Evolutionary conservation across 768 basidiomycete species (phyloP).

Genomic region (Boletus patriciae): DNA sequence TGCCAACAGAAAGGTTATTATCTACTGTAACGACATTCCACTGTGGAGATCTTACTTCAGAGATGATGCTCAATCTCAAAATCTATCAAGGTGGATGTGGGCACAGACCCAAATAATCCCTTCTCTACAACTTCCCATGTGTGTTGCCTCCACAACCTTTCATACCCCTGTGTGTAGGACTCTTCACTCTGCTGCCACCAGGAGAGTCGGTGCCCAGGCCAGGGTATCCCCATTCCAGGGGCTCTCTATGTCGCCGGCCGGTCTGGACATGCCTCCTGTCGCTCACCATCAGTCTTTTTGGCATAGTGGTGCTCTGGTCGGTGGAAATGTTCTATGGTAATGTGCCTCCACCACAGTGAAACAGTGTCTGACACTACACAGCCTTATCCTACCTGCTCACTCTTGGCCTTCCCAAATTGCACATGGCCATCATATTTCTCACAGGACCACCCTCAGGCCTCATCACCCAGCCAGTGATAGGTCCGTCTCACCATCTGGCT

Average conservation of each 20-base stretch:
- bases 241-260: slow-evolving; percentile 68
- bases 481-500: slow-evolving; percentile 34
- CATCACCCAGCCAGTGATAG: slow-evolving; percentile 85
- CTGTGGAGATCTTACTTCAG: no score
- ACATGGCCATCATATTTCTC: slow-evolving; percentile 88
- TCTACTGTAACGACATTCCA: no score
- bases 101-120: slow-evolving; percentile 2
- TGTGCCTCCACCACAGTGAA: background rate
- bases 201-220: slow-evolving; percentile 31
- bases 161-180: slow-evolving; percentile 52
- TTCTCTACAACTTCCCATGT: slow-evolving; percentile 43
- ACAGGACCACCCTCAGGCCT: slow-evolving; percentile 91
- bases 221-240: slow-evolving; percentile 50
- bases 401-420: slow-evolving; percentile 81
- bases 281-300: slow-evolving; percentile 76
- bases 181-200: slow-evolving; percentile 30
- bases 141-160: slow-evolving; percentile 44
- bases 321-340: slow-evolving; percentile 90
- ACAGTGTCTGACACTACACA: slow-evolving; percentile 22
- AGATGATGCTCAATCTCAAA: background rate
- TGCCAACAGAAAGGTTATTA: no score
- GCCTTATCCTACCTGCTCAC: slow-evolving; percentile 90
- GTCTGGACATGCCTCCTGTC: slow-evolving; percentile 66
- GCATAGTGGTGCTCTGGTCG: slow-evolving; percentile 89
- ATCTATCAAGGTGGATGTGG: background rate